Conservation (phyloP, 2,329 filamentous ascomycete species). For the Colletotrichum sp. region DNA sequence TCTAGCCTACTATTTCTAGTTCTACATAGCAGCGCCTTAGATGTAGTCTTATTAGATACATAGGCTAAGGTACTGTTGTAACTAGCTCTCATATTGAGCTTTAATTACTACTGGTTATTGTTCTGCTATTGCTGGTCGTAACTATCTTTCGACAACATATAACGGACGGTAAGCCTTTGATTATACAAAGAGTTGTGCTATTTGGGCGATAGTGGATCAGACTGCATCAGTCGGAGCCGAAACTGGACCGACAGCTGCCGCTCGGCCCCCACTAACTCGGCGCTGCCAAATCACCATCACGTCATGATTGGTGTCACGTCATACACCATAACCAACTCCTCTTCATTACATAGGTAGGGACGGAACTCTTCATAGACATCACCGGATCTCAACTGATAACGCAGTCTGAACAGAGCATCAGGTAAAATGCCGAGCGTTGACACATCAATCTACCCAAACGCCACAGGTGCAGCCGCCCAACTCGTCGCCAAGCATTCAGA, state of each 20-base stretch:
- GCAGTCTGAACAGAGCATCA: neutral
- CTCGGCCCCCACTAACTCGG: neutral
- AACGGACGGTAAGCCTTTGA: neutral
- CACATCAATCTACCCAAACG: slow-evolving; percentile 48
- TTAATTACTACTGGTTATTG: fast-evolving
- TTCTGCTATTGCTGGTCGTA: neutral
- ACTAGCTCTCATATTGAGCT: neutral
- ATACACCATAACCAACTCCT: neutral
- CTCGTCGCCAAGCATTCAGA: slow-evolving; percentile 50
- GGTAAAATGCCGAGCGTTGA: slow-evolving; percentile 49
- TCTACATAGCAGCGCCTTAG: neutral
- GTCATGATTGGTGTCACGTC: slow-evolving; percentile 7
- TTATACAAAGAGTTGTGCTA: neutral
- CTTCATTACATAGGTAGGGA: neutral
- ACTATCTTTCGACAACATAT: neutral
- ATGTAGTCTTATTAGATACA: fast-evolving
- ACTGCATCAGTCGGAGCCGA: neutral
- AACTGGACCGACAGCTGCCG: neutral
- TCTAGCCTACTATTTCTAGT: neutral
- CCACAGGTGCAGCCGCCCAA: slow-evolving; percentile 54
- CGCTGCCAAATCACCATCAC: neutral
- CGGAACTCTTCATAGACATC: neutral
- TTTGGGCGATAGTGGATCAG: too few species aligned
- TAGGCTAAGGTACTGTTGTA: neutral
- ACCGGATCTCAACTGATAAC: neutral